These are phyloP conservation scores for Prinsepia uniflora DNA, from an alignment of 306 rosid species.

Conservation along the genomic window DNA sequence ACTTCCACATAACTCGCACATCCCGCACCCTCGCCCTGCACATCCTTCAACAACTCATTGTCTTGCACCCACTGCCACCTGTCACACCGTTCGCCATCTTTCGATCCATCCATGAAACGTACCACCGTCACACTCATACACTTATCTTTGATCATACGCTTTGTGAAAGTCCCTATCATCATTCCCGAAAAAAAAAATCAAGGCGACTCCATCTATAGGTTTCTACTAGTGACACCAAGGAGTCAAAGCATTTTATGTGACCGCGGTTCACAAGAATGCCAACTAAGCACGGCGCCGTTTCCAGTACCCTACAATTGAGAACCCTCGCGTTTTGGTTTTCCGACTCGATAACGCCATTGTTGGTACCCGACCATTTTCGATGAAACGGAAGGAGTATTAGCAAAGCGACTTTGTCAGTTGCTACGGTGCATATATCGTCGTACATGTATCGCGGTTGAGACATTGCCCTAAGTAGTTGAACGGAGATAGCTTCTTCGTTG, in stretches of 20 bases:
- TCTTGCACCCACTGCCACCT: slow-evolving; percentile 31
- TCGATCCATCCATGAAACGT: slow-evolving; percentile 6
- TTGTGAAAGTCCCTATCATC: slow-evolving; percentile 45
- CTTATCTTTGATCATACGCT: slow-evolving; percentile 39
- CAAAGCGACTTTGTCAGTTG: slow-evolving; percentile 42
- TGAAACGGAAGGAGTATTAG: slow-evolving; percentile 60
- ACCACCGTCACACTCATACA: slow-evolving; percentile 40
- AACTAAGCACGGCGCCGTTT: slow-evolving; percentile 54
- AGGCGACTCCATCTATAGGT: slow-evolving; percentile 25
- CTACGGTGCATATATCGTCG: slow-evolving; percentile 54
- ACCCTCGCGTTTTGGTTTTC: slow-evolving; percentile 34
- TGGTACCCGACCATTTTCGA: slow-evolving; percentile 37
- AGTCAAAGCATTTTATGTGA: slow-evolving; percentile 27
- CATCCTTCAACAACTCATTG: slow-evolving; percentile 23
- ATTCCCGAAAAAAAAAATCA: slow-evolving; percentile 55
- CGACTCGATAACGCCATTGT: slow-evolving; percentile 26
- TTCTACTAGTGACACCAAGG: slow-evolving; percentile 16
- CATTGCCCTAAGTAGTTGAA: slow-evolving; percentile 40
- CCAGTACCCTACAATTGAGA: slow-evolving; percentile 36
- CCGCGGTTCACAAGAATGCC: slow-evolving; percentile 44
- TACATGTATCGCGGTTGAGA: slow-evolving; percentile 44
- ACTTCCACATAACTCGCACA: slow-evolving; percentile 32
- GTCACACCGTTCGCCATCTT: neutral
- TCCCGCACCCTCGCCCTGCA: neutral
- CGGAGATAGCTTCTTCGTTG: slow-evolving; percentile 15